These are phyloP conservation scores for Scleroderma bovista DNA, from an alignment of 768 basidiomycete species.

Conservation along the genomic window DNA sequence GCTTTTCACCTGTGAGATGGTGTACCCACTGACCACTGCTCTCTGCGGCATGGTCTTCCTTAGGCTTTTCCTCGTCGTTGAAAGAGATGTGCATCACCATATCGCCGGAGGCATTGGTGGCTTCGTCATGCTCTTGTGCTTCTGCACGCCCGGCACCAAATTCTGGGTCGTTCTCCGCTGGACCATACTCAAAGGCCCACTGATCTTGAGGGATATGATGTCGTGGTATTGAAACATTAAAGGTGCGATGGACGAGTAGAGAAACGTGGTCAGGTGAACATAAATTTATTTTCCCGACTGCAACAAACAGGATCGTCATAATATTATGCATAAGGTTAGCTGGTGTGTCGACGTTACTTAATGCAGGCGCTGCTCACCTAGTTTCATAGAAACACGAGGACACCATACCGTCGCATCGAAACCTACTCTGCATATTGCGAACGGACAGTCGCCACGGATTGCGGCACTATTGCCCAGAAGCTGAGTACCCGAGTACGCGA, in stretches of 20 bases:
- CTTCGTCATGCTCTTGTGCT: conserved; percentile 3
- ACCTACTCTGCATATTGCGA: conserved; percentile 62
- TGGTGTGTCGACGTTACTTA: background rate
- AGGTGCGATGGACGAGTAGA: conserved; percentile 83
- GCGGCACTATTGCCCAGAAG: conserved; percentile 61
- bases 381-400: conserved; percentile 73
- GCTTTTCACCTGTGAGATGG: conserved; percentile 54
- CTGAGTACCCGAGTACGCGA: conserved; percentile 74
- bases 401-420: conserved; percentile 91
- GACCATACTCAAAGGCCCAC: conserved; percentile 85
- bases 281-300: conserved; percentile 83
- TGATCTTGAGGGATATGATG: conserved; percentile 78
- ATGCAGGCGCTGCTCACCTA: conserved; percentile 45
- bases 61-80: background rate
- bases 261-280: conserved; percentile 92
- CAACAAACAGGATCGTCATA: background rate
- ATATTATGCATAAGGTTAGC: background rate
- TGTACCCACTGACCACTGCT: conserved; percentile 77
- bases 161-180: conserved; percentile 76
- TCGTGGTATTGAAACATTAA: conserved; percentile 92
- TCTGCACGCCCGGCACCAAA: conserved; percentile 38
- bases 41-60: conserved; percentile 31
- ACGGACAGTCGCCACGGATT: conserved; percentile 82
- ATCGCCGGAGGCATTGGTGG: conserved; percentile 1
- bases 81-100: conserved; percentile 7